Evolutionary conservation across 306 rosid genomes (phyloP).

Genomic region (Phaseolus lunatus): DNA sequence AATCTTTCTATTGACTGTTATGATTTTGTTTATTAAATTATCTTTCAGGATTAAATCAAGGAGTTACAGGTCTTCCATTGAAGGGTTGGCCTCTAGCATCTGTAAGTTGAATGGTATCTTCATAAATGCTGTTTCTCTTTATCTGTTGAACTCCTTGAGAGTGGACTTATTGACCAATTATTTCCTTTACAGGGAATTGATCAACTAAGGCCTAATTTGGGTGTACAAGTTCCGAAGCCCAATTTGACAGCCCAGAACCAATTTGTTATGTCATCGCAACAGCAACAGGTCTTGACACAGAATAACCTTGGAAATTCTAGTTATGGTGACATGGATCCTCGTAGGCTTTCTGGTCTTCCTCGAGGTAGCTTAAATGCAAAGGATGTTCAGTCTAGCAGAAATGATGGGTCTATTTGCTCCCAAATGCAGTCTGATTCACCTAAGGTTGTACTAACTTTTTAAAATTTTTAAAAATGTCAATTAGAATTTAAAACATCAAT

Average conservation of each 20-base stretch:
- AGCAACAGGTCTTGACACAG: conserved; percentile 79
- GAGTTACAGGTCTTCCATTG: conserved; percentile 71
- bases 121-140: background rate
- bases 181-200: conserved; percentile 74
- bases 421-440: conserved; percentile 83
- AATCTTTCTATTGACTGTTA: conserved; percentile 29
- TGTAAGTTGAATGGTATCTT: conserved; percentile 66
- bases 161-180: conserved; percentile 32
- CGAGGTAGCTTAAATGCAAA: conserved; percentile 74
- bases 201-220: conserved; percentile 78
- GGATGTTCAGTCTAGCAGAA: conserved; percentile 71
- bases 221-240: conserved; percentile 87
- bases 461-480: conserved; percentile 20
- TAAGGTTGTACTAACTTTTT: conserved; percentile 60
- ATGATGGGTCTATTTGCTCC: conserved; percentile 81
- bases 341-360: conserved; percentile 76
- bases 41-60: conserved; percentile 75
- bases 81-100: conserved; percentile 91
- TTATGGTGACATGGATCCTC: conserved; percentile 83
- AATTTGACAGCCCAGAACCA: conserved; percentile 65
- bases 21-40: conserved; percentile 23
- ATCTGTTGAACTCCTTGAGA: conserved; percentile 41
- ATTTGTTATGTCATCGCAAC: conserved; percentile 78
- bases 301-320: conserved; percentile 67
- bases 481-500: conserved; percentile 9